Evolutionary conservation across 352 stramenopile species (phyloP).

Genomic region (Globisporangium sylvaticum): DNA sequence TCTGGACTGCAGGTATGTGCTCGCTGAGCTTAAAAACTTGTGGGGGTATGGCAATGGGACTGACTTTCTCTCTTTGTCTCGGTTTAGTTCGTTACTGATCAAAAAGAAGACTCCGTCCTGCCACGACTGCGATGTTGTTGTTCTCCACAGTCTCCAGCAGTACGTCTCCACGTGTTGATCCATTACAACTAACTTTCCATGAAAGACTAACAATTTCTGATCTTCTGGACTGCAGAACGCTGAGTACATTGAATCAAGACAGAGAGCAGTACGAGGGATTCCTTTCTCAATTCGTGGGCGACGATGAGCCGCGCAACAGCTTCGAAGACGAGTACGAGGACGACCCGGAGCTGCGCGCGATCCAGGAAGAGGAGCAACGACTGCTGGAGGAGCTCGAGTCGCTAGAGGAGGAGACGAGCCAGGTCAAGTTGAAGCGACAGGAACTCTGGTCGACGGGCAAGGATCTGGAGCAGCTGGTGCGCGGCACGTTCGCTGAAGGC

Average conservation of each 20-base stretch:
- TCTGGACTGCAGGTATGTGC: constrained; percentile 62
- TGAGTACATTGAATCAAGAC: constrained; percentile 43
- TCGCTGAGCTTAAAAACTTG: background rate
- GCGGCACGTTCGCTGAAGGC: constrained; percentile 65
- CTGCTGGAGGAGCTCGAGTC: constrained; percentile 49
- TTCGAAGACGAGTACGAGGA: constrained; percentile 30
- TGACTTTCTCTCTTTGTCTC: constrained; percentile 3
- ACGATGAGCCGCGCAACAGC: constrained; percentile 32
- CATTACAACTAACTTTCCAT: no score
- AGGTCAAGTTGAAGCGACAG: constrained; percentile 49
- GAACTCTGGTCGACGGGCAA: constrained; percentile 72
- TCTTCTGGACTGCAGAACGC: constrained; percentile 22
- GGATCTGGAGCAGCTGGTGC: constrained; percentile 68
- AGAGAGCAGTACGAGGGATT: constrained; percentile 54
- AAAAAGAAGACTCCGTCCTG: constrained; percentile 75
- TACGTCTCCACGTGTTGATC: constrained; percentile 19
- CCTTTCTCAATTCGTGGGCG: constrained; percentile 40
- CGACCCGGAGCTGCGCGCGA: constrained; percentile 44
- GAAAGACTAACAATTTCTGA: background rate
- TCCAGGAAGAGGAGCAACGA: constrained; percentile 60
- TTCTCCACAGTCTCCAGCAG: constrained; percentile 53
- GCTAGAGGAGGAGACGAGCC: constrained; percentile 53
- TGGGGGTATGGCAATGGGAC: background rate
- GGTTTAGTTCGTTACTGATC: constrained; percentile 45
- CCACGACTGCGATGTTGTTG: constrained; percentile 57